phyloP scores from a whole-genome alignment of 2,329 filamentous ascomycete species.

The Polychaeton citri region DNA sequence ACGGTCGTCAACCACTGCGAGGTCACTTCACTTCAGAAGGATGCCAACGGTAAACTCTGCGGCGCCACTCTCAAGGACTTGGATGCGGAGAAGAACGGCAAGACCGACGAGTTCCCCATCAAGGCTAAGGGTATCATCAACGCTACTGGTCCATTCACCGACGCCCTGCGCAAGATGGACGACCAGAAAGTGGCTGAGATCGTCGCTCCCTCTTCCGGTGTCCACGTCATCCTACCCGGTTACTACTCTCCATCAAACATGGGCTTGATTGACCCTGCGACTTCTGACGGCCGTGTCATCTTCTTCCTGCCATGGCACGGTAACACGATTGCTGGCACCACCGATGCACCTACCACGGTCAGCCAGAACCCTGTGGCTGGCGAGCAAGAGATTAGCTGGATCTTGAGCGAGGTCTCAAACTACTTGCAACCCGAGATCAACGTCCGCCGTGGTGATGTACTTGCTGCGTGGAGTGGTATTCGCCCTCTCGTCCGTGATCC shows the following conservation, averaged over 20 bases:
- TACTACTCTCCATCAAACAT: constrained; percentile 78
- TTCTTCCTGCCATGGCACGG: constrained; percentile 92
- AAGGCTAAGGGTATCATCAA: constrained; percentile 74
- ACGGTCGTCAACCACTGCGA: constrained; percentile 76
- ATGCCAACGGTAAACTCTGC: constrained; percentile 56
- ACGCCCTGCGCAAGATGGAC: constrained; percentile 76
- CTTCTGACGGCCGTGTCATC: constrained; percentile 78
- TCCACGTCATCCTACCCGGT: constrained; percentile 74
- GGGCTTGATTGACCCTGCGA: constrained; percentile 76
- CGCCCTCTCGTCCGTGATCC: constrained; percentile 76
- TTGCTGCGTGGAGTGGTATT: constrained; percentile 82
- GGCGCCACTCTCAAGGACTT: constrained; percentile 63
- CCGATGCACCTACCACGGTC: constrained; percentile 63
- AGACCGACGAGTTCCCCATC: constrained; percentile 54
- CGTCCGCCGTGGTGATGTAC: constrained; percentile 72
- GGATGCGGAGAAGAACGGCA: constrained; percentile 51
- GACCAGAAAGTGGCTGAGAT: constrained; percentile 60
- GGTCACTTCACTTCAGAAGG: constrained; percentile 63
- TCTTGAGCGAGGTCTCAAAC: constrained; percentile 67
- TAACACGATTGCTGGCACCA: constrained; percentile 82
- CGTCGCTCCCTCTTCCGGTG: constrained; percentile 71
- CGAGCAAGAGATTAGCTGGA: constrained; percentile 80
- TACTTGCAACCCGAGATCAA: constrained; percentile 77
- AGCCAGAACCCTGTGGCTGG: constrained; percentile 61
- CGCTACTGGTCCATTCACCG: constrained; percentile 77